Conservation (phyloP, 2,329 filamentous ascomycete species). For the Ascochyta koolunga region DNA sequence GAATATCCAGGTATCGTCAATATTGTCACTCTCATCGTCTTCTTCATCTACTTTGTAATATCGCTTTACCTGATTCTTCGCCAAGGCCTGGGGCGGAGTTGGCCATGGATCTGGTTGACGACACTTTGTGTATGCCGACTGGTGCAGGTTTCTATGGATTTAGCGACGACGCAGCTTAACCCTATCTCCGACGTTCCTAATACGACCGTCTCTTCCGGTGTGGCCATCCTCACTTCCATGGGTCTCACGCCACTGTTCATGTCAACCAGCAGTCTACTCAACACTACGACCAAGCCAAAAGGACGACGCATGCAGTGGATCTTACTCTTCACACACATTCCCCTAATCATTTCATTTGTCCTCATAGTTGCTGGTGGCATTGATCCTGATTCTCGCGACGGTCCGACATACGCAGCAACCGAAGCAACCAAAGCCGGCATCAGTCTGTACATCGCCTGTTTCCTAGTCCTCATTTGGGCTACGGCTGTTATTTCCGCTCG, state of each 20-base stretch:
- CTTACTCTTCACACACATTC: slow-evolving; percentile 40
- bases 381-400: slow-evolving; percentile 41
- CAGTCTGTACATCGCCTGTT: slow-evolving; percentile 42
- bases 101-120: slow-evolving; percentile 44
- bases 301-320: slow-evolving; percentile 48
- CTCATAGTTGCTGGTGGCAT: slow-evolving; percentile 46
- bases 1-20: slow-evolving; percentile 40
- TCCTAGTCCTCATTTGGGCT: slow-evolving; percentile 42
- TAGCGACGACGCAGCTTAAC: slow-evolving; percentile 41
- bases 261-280: slow-evolving; percentile 43
- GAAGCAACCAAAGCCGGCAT: slow-evolving; percentile 45
- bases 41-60: slow-evolving; percentile 38
- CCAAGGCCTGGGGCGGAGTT: slow-evolving; percentile 42
- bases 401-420: slow-evolving; percentile 41
- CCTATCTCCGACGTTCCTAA: slow-evolving; percentile 29
- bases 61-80: slow-evolving; percentile 38
- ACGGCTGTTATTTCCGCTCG: slow-evolving; percentile 45
- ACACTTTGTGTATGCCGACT: slow-evolving; percentile 42
- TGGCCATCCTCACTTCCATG: slow-evolving; percentile 46
- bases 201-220: slow-evolving; percentile 39
- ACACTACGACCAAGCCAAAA: slow-evolving; percentile 42
- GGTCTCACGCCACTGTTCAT: slow-evolving; percentile 46
- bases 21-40: slow-evolving; percentile 42
- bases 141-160: slow-evolving; percentile 44
- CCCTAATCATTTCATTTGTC: slow-evolving; percentile 42